Evolutionary conservation across 1,284 basidiomycete species (phyloP), one percentile per base, ranked within the genome.

Genomic region (Singerocomus inundabilis): DNA sequence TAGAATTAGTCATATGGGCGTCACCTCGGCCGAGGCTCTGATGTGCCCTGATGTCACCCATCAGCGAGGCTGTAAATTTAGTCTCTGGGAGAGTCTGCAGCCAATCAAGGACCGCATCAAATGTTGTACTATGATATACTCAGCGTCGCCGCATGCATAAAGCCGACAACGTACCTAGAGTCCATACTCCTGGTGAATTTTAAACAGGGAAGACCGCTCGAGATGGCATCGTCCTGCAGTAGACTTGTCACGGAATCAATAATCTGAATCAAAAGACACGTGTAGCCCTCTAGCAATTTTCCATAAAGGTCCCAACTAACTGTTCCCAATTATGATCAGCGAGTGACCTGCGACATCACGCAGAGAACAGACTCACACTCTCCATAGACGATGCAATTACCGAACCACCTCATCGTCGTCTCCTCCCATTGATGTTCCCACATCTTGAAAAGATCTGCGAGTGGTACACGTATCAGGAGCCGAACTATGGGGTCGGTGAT

Each of bases 291-390:
- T 1, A 83, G 56, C 4, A 83, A 61, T 48, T 74, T 72, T 34
- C 70, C 72, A 53, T 81, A 83, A 11, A 84, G 68, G 25, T 60
- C 60, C 84, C 85, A 86, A 54, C 84, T 71, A 56, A 83, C 84
- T 85, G 49, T 18, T 46, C n/a, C 10, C 16, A 16, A 45, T 33
- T 24, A n/a, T 16, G 29, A 47, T 57, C 34, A 59, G 44, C 4
- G 36, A 49, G 25, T 6, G 16, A 37, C 31, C 11, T 40, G 31
- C 15, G 4, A n/a, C 26, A 18, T 8, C 18, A 30, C 4, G 15
- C 10, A 33, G 4, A 29, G n/a, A 51, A 43, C 24, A 31, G 18
- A 70, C 83, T 64, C 62, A 86, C 85, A 79, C 36, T 72, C 67
- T 21, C 75, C 76, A 46, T 72, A 71, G 15, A 67, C 53, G 45